Percentiles rank a stretch among this genome's conserved stretches.
phyloP scores from a whole-genome alignment of 345 rosid genomes.

The Gossypium thurberi region DNA sequence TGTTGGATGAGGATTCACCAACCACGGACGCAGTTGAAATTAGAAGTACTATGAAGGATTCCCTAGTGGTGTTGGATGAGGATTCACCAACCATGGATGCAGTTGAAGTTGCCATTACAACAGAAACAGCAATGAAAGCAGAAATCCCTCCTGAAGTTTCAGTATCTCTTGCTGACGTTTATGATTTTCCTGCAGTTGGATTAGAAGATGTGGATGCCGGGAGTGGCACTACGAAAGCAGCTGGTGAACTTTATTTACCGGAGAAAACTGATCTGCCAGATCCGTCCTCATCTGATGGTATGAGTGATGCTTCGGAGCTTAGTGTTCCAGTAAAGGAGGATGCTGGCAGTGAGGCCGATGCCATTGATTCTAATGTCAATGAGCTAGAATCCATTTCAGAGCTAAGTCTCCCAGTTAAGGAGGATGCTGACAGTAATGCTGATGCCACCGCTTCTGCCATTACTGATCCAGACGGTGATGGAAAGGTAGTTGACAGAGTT shows the following conservation, averaged over 20 bases:
- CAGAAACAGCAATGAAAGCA: neutral
- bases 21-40: constrained; percentile 7
- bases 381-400: neutral
- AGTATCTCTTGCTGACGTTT: neutral
- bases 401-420: neutral
- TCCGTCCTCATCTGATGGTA: neutral
- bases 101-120: constrained; percentile 7
- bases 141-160: constrained; percentile 9
- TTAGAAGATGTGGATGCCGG: constrained; percentile 20
- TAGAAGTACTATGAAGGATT: constrained; percentile 16
- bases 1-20: constrained; percentile 14
- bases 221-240: constrained; percentile 1
- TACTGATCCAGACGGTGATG: neutral
- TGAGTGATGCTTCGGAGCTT: neutral
- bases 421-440: neutral
- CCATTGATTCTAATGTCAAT: neutral
- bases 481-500: neutral
- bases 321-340: neutral
- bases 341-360: neutral
- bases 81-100: constrained; percentile 5
- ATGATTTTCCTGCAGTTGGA: neutral
- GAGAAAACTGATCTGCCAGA: constrained; percentile 1
- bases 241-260: neutral
- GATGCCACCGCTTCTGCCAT: neutral
- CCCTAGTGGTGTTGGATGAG: constrained; percentile 7